Evolutionary conservation across 441 rosid genomes (phyloP), one percentile per base, ranked within the genome.

Genomic region (Gossypium gossypioides): DNA sequence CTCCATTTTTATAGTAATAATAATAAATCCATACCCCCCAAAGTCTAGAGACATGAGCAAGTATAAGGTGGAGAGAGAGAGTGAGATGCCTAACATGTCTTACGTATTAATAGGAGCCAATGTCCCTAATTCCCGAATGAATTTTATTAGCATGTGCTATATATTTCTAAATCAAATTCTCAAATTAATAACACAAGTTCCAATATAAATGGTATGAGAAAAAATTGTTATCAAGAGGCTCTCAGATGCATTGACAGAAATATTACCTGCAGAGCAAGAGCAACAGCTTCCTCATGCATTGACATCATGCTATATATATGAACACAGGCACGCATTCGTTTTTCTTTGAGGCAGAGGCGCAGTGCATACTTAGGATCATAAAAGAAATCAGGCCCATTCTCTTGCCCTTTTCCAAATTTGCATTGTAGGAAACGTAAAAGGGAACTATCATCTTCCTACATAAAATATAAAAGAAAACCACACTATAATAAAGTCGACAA

Each of bases 281-380:
- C 98, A 86, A 93, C 98, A 62, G 99, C 99, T 83, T 96, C 99
- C 87, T 96, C 98, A 78, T 93, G 96, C 98, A 93, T 96, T 79
- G 93, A 86, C 99, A 96, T 96, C 99, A 96, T 93, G 83, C 98
- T 88, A 79, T 93, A 96, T 83, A 93, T 91, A 81, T 91, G 97
- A 75, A 96, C 91, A 74, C 99, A 96, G 61, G 99, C 98, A 69
- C 96, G 97, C 89, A 87, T 89, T 84, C 98, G 82, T 83, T 85
- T 96, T 85, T 89, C 94, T 83, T 93, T 96, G 76, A 96, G 99
- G 80, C 98, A 96, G 66, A 93, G 91, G 62, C 97, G 99, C 85
- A 96, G 81, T 22, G 98, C 99, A 84, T 89, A 93, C 83, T 92
- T 93, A 65, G 99, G 96, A 85, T 96, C 99, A 61, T 96, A 96